These are phyloP conservation scores for Acorus calamus DNA, from an alignment of 106 monocot genomes.

Conservation along the genomic window DNA sequence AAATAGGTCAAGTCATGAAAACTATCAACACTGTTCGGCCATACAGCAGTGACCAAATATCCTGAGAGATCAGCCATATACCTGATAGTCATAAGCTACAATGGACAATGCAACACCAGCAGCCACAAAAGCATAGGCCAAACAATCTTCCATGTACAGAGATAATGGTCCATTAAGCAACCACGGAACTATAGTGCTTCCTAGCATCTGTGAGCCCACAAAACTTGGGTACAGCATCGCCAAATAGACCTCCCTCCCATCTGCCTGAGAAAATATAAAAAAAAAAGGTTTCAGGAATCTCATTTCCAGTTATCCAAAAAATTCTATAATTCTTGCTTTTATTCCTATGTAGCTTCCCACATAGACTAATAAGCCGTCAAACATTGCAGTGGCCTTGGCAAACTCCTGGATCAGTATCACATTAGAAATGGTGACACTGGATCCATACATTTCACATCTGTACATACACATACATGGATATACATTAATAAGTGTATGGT, in stretches of 20 bases:
- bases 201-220: conserved; percentile 88
- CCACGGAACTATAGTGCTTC: conserved; percentile 76
- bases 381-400: too few relatives aligned
- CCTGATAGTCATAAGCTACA: conserved; percentile 96
- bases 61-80: conserved; percentile 1
- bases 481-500: too few relatives aligned
- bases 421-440: too few relatives aligned
- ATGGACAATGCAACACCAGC: conserved; percentile 45
- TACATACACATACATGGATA: too few relatives aligned
- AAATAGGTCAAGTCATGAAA: background rate
- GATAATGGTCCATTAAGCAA: conserved; percentile 26
- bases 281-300: background rate
- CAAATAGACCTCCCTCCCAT: conserved; percentile 73
- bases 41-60: background rate
- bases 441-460: too few relatives aligned
- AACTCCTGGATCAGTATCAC: too few relatives aligned
- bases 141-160: conserved; percentile 46
- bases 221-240: conserved; percentile 81
- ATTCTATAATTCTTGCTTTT: too few relatives aligned
- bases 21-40: background rate
- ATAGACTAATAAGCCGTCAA: too few relatives aligned
- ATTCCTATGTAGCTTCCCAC: too few relatives aligned
- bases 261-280: conserved; percentile 46
- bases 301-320: background rate
- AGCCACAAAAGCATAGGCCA: conserved; percentile 43